Conservation (phyloP, 345 rosid species). For the Eucalyptus pumila region DNA sequence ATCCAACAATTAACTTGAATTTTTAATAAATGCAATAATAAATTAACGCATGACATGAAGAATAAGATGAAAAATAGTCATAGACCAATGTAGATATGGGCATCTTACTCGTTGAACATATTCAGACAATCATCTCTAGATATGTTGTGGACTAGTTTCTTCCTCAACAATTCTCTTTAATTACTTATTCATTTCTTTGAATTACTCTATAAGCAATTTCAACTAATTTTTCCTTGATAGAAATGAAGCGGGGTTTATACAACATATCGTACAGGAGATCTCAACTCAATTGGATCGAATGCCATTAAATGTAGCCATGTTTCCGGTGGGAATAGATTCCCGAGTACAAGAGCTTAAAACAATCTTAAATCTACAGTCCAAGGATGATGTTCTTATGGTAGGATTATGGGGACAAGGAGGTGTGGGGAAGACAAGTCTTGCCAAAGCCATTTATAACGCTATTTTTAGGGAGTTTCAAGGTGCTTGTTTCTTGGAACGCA, state of each 20-base stretch:
- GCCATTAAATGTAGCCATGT: rapidly evolving
- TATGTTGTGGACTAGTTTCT: rapidly evolving
- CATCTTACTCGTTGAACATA: not conserved
- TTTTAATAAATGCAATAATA: too few species aligned
- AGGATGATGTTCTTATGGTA: too few species aligned
- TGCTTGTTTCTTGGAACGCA: rapidly evolving
- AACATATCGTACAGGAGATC: not conserved
- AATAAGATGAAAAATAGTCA: too few species aligned
- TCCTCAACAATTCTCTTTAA: too few species aligned
- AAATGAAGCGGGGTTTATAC: rapidly evolving
- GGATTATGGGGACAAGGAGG: too few species aligned
- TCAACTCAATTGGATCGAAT: rapidly evolving
- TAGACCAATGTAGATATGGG: rapidly evolving
- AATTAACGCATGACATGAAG: too few species aligned
- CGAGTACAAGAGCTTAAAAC: too few species aligned
- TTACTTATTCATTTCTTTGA: not conserved
- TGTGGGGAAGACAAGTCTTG: too few species aligned
- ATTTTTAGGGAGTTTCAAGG: not conserved
- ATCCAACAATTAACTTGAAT: too few species aligned
- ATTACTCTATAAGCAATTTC: not conserved
- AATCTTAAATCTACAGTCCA: too few species aligned
- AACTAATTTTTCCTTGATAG: rapidly evolving
- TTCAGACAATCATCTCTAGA: too few species aligned
- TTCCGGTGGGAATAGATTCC: rapidly evolving
- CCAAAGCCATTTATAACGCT: rapidly evolving